Evolutionary conservation across 1,284 basidiomycete species (phyloP).

Genomic region (Polyporus tsugae): DNA sequence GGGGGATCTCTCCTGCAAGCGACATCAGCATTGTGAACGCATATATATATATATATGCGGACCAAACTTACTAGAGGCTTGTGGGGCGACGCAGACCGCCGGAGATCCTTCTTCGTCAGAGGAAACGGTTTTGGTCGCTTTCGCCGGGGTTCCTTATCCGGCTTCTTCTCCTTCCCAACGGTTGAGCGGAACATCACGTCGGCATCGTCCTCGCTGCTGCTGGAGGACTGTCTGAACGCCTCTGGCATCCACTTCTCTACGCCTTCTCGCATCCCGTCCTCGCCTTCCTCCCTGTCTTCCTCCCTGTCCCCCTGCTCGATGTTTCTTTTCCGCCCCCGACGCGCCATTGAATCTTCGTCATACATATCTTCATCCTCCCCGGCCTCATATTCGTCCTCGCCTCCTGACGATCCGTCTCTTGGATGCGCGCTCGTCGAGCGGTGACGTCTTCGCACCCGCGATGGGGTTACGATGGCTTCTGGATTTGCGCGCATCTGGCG

Average conservation of each 20-base stretch:
- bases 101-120: conserved; percentile 21
- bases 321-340: conserved; percentile 24
- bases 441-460: conserved; percentile 22
- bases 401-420: conserved; percentile 23
- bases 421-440: conserved; percentile 20
- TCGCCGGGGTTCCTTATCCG: conserved; percentile 24
- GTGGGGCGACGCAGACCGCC: conserved; percentile 6
- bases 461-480: conserved; percentile 39
- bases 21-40: neutral
- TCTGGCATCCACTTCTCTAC: conserved; percentile 12
- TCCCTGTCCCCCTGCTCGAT: conserved; percentile 6
- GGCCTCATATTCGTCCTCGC: conserved; percentile 28
- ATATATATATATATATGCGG: conserved; percentile 6
- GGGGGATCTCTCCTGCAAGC: neutral
- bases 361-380: conserved; percentile 21
- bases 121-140: conserved; percentile 26
- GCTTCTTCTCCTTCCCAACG: conserved; percentile 12
- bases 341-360: conserved; percentile 23
- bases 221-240: conserved; percentile 27
- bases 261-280: neutral
- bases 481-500: conserved; percentile 37
- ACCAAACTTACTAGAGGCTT: conserved; percentile 4
- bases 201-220: conserved; percentile 30
- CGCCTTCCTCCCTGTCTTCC: neutral
- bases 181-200: conserved; percentile 11